Conservation (phyloP, 2,329 filamentous ascomycete genomes). For the Pseudopyricularia cyperi region DNA sequence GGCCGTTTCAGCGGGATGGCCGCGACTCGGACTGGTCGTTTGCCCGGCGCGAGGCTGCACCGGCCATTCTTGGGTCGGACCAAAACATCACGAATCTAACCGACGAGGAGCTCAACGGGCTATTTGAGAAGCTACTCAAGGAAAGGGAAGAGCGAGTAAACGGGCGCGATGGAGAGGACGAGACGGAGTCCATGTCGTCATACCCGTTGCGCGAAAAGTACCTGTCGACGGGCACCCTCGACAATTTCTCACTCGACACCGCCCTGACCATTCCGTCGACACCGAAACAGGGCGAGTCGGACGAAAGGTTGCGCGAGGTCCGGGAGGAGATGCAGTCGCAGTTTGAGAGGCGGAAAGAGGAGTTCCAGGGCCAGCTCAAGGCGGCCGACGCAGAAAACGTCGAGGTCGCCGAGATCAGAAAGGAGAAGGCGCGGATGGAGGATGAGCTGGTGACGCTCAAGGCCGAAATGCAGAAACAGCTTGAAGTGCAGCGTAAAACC, state of each 20-base stretch:
- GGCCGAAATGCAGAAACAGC: constrained; percentile 75
- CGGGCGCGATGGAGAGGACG: constrained; percentile 69
- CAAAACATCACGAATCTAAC: constrained; percentile 83
- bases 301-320: constrained; percentile 60
- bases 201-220: constrained; percentile 90
- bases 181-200: constrained; percentile 78
- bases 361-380: constrained; percentile 67
- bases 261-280: constrained; percentile 89
- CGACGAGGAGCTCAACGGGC: constrained; percentile 83
- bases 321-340: constrained; percentile 75
- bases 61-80: constrained; percentile 76
- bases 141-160: constrained; percentile 66
- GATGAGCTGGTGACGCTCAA: constrained; percentile 66
- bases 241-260: constrained; percentile 93
- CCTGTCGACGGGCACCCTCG: constrained; percentile 83
- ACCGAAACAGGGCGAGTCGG: constrained; percentile 63
- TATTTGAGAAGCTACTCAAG: constrained; percentile 89
- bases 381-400: constrained; percentile 60
- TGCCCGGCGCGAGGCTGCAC: constrained; percentile 84
- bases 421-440: constrained; percentile 77
- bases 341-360: constrained; percentile 72
- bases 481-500: constrained; percentile 69
- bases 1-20: constrained; percentile 48
- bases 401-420: constrained; percentile 71
- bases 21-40: constrained; percentile 91